Evolutionary conservation across 768 basidiomycete species (phyloP), one percentile per base, ranked within the genome.

Genomic region (Kwoniella sp.): DNA sequence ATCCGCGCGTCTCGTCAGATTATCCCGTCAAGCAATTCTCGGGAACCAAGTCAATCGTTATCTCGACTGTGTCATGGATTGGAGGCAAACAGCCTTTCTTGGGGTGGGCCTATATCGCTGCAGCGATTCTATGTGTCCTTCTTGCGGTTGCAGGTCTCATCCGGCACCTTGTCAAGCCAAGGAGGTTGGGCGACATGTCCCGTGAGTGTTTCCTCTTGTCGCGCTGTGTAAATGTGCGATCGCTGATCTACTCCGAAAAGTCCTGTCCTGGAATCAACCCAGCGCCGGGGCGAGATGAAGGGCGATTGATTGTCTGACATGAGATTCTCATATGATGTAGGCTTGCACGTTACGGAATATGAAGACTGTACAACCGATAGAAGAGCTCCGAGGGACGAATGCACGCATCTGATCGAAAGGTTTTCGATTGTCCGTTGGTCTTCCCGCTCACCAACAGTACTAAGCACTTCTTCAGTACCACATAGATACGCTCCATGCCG

Each of bases 21-120:
- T 99, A 84, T 77, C 95, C 95, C 5, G 93, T 98, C 42, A 78
- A 81, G 40, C 80, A 84, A 8, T 99, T 88, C 78, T 84, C 84
- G 46, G 95, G 95, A 36, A 96, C 93, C 9, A 99, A 99, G 75
- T 91, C 91, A 0, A 80, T 99, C 54, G 92, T 99, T 27, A 87
- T 99, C 57, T 91, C 91, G 37, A 98, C 93, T 3, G 90, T 95
- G 12, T 89, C 92, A 1, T 98, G 93, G 92, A 89, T 95, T 70
- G 95, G 95, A 10, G 95, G 95, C 33, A 92, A 93, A 77, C 96
- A 99, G 65, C 84, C 91, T 1, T 99, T 99, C 84, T 80, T 99
- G 17, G 95, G 95, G 7, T 98, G 92, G 90, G 89, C 91, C 2
- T 99, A 99, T 68, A 85, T 99, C 38, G 92, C 85, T 14, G 83